Percentiles rank a stretch among this genome's conserved stretches.
phyloP scores from a whole-genome alignment of 1,284 basidiomycete species.

The Pulchroboletus neoregius region DNA sequence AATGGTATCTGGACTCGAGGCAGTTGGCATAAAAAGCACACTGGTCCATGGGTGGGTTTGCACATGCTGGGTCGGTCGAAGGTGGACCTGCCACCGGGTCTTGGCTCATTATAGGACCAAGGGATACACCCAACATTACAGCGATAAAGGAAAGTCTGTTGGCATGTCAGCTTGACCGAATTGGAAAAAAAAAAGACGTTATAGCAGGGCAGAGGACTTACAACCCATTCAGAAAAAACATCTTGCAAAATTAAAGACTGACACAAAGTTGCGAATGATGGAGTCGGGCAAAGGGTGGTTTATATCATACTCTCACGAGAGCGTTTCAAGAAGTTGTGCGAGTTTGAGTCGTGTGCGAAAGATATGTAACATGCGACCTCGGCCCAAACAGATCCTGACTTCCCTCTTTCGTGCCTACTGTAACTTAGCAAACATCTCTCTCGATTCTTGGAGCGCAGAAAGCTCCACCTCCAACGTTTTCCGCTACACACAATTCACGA shows the following conservation, averaged over 20 bases:
- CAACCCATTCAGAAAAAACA: not conserved
- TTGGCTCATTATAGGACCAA: not conserved
- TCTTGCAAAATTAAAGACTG: not conserved
- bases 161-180: not conserved
- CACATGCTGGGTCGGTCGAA: constrained; percentile 29
- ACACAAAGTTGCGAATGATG: too few relatives aligned
- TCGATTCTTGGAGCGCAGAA: constrained; percentile 52
- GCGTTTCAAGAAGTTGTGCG: too few relatives aligned
- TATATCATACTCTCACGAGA: too few relatives aligned
- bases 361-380: too few relatives aligned
- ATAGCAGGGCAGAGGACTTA: not conserved
- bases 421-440: constrained; percentile 49
- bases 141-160: constrained; percentile 1
- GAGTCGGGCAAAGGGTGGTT: not conserved
- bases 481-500: constrained; percentile 38
- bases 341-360: too few relatives aligned
- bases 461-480: constrained; percentile 65
- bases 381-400: too few relatives aligned
- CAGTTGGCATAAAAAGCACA: constrained; percentile 44
- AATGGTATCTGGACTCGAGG: constrained; percentile 42
- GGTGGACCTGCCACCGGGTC: constrained; percentile 8
- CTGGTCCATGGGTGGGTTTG: constrained; percentile 36
- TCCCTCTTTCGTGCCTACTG: constrained; percentile 18
- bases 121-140: not conserved
- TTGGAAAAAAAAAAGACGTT: not conserved